phyloP scores from a whole-genome alignment of 345 rosid species.

The Eucalyptus polyanthemos region DNA sequence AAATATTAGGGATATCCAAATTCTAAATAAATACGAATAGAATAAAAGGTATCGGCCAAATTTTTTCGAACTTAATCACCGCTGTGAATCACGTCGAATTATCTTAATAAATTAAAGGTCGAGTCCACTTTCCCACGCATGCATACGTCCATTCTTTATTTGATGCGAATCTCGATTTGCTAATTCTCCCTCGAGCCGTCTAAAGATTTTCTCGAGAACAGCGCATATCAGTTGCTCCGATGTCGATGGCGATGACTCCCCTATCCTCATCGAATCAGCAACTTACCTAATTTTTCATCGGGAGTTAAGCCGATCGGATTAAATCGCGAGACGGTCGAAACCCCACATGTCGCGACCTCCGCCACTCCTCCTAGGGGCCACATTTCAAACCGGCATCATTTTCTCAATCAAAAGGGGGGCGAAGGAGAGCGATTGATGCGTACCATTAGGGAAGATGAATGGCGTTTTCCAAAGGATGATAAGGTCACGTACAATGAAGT shows the following conservation, averaged over 20 bases:
- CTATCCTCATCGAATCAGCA: neutral
- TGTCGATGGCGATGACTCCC: rapidly evolving
- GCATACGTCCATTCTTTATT: neutral
- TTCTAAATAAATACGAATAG: neutral
- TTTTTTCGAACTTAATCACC: neutral
- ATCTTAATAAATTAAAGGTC: neutral
- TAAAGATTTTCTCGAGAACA: neutral
- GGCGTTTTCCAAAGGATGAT: neutral
- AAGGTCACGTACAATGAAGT: neutral
- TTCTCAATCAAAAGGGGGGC: neutral
- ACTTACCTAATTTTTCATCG: neutral
- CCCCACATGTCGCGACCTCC: neutral
- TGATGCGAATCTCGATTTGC: neutral
- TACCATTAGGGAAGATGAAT: neutral
- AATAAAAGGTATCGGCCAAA: neutral
- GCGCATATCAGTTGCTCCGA: rapidly evolving
- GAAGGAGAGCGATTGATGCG: neutral
- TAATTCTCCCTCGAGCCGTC: neutral
- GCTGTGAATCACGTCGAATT: neutral
- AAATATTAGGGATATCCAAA: neutral
- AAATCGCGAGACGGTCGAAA: neutral
- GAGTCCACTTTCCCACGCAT: neutral
- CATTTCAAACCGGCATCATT: neutral
- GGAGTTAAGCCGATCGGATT: rapidly evolving
- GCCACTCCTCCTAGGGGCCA: neutral